Base-by-base conservation (phyloP, 495 filamentous ascomycete species). In the Geopyxis carbonaria region DNA sequence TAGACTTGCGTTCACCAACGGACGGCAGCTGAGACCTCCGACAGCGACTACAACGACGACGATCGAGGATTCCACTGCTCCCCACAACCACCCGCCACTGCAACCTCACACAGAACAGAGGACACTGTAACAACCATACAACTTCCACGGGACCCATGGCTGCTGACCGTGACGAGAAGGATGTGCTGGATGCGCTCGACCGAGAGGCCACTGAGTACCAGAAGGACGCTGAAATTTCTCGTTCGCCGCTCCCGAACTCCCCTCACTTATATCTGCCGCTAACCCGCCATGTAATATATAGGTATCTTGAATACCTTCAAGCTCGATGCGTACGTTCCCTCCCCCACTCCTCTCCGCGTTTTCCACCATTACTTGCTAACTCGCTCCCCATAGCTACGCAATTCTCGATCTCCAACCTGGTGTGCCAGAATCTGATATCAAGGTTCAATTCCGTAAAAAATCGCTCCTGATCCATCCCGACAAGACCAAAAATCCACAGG, bases 391-490 rank as follows among this genome's bases (percentile, higher is more conserved):
- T 44, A 83, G 79, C 50, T 95, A 95, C 64, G 78, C 85, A 31
- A 82, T 95, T 42, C 79, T 99, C 19, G 89, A 91, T 60, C 76
- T 99, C 41, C 85, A 92, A 59, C 89, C 89, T 5, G 89, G 89
- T 55, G 81, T 93, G 23, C 73, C 89, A 18, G 89, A 94, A 50
- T 84, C 82, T 39, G 91, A 95, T 62, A 95, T 99, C 65, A 95
- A 94, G 61, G 61, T 74, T 44, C 65, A 69, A 57, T 99, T 94
- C 66, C 83, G 89, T 62, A 84, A 78, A 50, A 95, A 93, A 57
- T 99, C 89, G 11, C 76, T 99, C 22, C 73, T 99, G 4, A 95
- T 99, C 64, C 89, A 99, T 64, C 89, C 89, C 8, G 89, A 99
- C 63, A 95, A 95, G 61, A 94, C 91, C 36, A 74, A 73, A 47